Evolutionary conservation across 306 rosid species (phyloP), one percentile per base, ranked within the genome.

Genomic region (Arachis stenosperma): DNA sequence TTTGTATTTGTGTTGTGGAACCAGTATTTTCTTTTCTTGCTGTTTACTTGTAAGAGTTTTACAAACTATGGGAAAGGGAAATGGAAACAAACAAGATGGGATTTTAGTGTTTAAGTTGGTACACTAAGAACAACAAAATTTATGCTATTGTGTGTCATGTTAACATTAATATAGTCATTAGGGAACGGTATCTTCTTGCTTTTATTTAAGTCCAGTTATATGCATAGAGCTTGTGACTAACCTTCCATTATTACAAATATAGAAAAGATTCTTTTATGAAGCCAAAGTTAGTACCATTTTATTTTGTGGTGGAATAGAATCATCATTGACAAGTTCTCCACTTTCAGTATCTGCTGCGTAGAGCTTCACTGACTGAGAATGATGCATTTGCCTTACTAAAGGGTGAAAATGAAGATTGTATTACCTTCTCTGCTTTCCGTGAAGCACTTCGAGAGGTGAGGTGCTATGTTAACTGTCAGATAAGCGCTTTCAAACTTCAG

Each of bases 351-450:
- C 84, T 87, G 51, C 52, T 91, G 50, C 81, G 86, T 42, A 84
- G 85, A 84, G 89, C 90, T 75, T 85, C 86, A 30, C 75, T 85
- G 73, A 85, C 89, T 29, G 97, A 87, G 53, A 66, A 67, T 51
- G 92, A 85, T 73, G 92, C 95, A 57, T 91, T 91, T 75, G 80
- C 90, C 74, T 84, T 91, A 68, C 82, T 91, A 53, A 91, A 87
- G 89, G 88, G 79, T 3, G 92, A 91, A 67, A 82, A 75, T 7
- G 88, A 85, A 73, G 90, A 91, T 73, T 89, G 80, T 71, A 85
- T 91, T 52, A 91, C 83, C 43, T 85, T 66, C 78, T 79, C 88
- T 62, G 89, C 87, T 79, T 89, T 91, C 83, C 82, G 90, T 71
- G 89, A 87, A 84, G 97, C 95, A 64, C 95, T 91, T 75, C 71